Conservation (phyloP, 441 rosid genomes). For the Eruca vesicaria region DNA sequence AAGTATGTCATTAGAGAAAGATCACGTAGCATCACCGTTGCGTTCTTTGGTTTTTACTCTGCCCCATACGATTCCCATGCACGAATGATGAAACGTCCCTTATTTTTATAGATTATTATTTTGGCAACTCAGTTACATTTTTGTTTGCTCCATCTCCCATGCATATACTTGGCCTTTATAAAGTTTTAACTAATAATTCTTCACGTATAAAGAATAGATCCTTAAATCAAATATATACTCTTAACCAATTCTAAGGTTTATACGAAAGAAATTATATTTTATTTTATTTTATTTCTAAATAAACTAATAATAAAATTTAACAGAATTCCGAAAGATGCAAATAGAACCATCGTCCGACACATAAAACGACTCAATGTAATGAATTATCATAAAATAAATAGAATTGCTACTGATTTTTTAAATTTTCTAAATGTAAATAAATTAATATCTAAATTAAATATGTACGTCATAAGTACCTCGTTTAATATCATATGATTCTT, state of each 20-base stretch:
- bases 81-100: slow-evolving; percentile 2
- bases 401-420: no score
- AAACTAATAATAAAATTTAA: no score
- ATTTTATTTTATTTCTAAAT: no score
- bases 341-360: neutral
- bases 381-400: neutral
- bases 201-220: no score
- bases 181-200: no score
- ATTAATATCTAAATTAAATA: neutral
- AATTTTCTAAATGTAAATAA: no score
- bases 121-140: neutral
- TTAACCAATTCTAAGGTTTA: no score
- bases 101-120: neutral
- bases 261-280: no score
- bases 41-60: slow-evolving; percentile 20
- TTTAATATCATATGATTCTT: no score
- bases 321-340: neutral
- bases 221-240: no score
- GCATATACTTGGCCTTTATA: no score
- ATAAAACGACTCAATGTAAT: neutral
- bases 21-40: slow-evolving; percentile 26
- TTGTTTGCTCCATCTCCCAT: neutral
- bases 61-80: slow-evolving; percentile 24
- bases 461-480: no score
- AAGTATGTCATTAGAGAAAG: neutral